Percentiles rank a stretch among this genome's conserved stretches.
Evolutionary conservation across 805 yeast species (phyloP).

Genomic region (Priceomyces medius): DNA sequence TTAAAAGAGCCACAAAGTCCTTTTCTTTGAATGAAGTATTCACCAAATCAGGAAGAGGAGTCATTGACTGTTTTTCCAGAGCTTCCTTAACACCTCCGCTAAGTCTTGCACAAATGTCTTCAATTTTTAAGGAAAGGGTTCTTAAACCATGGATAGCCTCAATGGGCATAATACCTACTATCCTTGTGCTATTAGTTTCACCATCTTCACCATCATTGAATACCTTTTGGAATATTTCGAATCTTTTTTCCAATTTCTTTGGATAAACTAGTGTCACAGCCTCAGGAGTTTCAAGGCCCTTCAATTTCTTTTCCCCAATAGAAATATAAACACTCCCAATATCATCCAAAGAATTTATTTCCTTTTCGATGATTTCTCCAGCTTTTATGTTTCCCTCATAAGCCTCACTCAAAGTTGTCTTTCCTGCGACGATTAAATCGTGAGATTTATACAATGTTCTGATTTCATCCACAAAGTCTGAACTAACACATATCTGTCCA

Average conservation of each 20-base stretch:
- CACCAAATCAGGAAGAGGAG: constrained; percentile 19
- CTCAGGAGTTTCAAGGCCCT: constrained; percentile 94
- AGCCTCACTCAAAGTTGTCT: constrained; percentile 32
- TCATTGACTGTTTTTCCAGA: constrained; percentile 26
- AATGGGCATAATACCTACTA: constrained; percentile 40
- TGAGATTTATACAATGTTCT: constrained; percentile 53
- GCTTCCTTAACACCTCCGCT: constrained; percentile 41
- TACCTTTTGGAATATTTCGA: constrained; percentile 41
- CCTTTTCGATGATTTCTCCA: constrained; percentile 59
- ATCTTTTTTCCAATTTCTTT: constrained; percentile 56
- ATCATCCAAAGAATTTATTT: constrained; percentile 60
- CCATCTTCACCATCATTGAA: constrained; percentile 16
- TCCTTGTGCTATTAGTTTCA: constrained; percentile 26
- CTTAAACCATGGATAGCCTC: constrained; percentile 54
- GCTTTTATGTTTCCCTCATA: constrained; percentile 50
- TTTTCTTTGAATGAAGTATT: constrained; percentile 18
- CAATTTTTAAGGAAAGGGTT: constrained; percentile 55
- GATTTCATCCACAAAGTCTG: constrained; percentile 76
- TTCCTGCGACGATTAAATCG: constrained; percentile 32
- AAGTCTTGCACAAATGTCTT: constrained; percentile 52
- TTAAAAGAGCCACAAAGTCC: constrained; percentile 57
- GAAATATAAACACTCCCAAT: constrained; percentile 67
- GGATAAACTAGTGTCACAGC: constrained; percentile 79
- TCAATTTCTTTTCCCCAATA: constrained; percentile 84
- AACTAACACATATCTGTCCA: constrained; percentile 89